Conservation (phyloP, 1,284 basidiomycete genomes). For the Ganoderma boninense region DNA sequence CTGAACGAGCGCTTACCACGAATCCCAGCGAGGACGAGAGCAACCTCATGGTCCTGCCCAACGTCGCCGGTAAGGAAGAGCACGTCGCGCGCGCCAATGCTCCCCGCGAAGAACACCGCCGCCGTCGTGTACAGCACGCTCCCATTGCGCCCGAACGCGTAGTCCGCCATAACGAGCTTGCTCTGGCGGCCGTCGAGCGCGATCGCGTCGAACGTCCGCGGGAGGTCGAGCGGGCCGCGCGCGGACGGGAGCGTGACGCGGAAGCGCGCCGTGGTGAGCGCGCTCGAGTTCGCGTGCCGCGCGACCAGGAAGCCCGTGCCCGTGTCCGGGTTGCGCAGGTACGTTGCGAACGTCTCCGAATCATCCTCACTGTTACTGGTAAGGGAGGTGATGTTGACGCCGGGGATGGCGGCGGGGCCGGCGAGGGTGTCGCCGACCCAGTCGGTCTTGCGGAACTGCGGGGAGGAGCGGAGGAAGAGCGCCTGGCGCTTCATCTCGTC, state of each 20-base stretch:
- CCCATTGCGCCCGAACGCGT: slow-evolving; percentile 65
- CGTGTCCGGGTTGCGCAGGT: slow-evolving; percentile 74
- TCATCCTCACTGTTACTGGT: too few relatives aligned
- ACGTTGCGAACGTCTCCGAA: slow-evolving; percentile 60
- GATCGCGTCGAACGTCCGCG: slow-evolving; percentile 58
- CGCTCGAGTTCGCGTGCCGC: slow-evolving; percentile 67
- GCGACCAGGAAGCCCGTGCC: slow-evolving; percentile 73
- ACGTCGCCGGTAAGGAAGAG: slow-evolving; percentile 73
- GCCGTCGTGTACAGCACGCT: slow-evolving; percentile 73
- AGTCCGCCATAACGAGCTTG: slow-evolving; percentile 76
- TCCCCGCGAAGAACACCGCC: slow-evolving; percentile 70
- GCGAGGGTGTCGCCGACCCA: slow-evolving; percentile 66
- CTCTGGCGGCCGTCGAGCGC: slow-evolving; percentile 75
- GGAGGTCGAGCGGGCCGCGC: slow-evolving; percentile 59
- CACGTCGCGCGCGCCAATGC: slow-evolving; percentile 71
- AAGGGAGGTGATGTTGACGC: slow-evolving; percentile 52
- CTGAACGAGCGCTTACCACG: slow-evolving; percentile 42
- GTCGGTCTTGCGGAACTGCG: slow-evolving; percentile 80
- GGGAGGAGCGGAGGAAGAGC: slow-evolving; percentile 77
- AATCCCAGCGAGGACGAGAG: slow-evolving; percentile 56
- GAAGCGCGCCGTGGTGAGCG: slow-evolving; percentile 48
- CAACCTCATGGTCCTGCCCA: slow-evolving; percentile 66
- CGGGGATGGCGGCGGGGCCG: slow-evolving; percentile 52
- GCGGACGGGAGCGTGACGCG: slow-evolving; percentile 59
- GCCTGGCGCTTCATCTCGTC: slow-evolving; percentile 79